Evolutionary conservation across 108 stramenopile species (phyloP).

Genomic region (Skeletonema menzelii): DNA sequence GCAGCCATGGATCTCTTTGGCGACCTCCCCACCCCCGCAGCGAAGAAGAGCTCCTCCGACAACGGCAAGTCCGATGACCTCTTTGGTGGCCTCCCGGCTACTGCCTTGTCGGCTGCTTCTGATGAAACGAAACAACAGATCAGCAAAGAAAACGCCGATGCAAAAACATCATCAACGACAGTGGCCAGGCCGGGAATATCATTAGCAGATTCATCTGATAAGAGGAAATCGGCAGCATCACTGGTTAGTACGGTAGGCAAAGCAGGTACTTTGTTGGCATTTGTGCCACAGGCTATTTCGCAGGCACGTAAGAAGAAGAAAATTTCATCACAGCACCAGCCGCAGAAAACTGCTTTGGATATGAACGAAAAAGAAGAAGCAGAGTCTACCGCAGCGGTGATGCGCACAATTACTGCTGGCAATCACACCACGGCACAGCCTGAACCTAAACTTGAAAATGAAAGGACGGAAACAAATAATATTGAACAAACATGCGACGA

Average conservation of each 20-base stretch:
- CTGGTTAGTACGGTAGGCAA: constrained; percentile 57
- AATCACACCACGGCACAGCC: background rate
- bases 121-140: background rate
- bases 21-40: constrained; percentile 42
- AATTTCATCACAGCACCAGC: background rate
- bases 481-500: constrained; percentile 7
- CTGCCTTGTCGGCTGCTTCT: background rate
- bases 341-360: background rate
- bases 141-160: background rate
- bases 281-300: constrained; percentile 39
- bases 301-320: constrained; percentile 36
- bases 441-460: background rate
- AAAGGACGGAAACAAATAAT: constrained; percentile 7
- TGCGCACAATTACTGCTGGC: background rate
- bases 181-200: background rate
- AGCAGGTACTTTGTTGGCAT: constrained; percentile 70
- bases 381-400: background rate
- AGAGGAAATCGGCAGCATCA: constrained; percentile 15
- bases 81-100: constrained; percentile 43
- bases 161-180: background rate
- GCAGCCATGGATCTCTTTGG: constrained; percentile 50
- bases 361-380: background rate
- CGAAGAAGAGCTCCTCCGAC: constrained; percentile 28
- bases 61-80: constrained; percentile 11
- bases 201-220: background rate